These are phyloP conservation scores for Aspergillus sp. DNA, from an alignment of 2,329 filamentous ascomycete species.

Conservation along the genomic window DNA sequence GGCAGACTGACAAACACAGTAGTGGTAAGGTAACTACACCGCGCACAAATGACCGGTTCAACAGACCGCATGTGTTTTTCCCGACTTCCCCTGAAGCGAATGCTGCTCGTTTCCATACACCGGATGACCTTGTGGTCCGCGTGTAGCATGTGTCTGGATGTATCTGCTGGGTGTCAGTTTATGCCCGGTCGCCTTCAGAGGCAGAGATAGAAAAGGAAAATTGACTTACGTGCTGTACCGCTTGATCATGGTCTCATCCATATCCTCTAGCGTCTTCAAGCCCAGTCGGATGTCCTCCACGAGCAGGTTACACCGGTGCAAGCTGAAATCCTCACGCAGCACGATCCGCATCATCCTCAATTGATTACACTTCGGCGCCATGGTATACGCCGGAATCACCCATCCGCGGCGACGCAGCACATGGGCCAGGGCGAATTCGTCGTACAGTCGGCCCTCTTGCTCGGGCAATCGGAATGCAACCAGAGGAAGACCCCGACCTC, in stretches of 20 bases:
- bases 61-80: conserved; percentile 85
- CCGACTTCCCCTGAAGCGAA: conserved; percentile 80
- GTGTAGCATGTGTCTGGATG: conserved; percentile 9
- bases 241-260: conserved; percentile 70
- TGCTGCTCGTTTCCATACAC: conserved; percentile 72
- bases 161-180: conserved; percentile 9
- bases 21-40: neutral
- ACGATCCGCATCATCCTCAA: conserved; percentile 91
- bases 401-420: conserved; percentile 81
- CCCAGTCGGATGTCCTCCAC: conserved; percentile 76
- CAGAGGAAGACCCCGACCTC: conserved; percentile 76
- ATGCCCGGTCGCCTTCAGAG: neutral
- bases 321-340: conserved; percentile 85
- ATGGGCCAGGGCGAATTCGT: conserved; percentile 77
- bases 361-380: conserved; percentile 80
- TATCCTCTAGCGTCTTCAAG: conserved; percentile 66
- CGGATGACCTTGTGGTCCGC: conserved; percentile 26
- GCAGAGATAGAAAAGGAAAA: neutral
- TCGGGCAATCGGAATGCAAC: conserved; percentile 79
- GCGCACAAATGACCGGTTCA: conserved; percentile 43
- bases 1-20: neutral
- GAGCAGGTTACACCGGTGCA: conserved; percentile 74
- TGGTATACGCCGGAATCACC: conserved; percentile 94
- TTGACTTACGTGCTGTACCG: conserved; percentile 62
- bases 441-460: conserved; percentile 58